phyloP scores from a whole-genome alignment of 139 green algal genomes.

The Picochlorum sp. region DNA sequence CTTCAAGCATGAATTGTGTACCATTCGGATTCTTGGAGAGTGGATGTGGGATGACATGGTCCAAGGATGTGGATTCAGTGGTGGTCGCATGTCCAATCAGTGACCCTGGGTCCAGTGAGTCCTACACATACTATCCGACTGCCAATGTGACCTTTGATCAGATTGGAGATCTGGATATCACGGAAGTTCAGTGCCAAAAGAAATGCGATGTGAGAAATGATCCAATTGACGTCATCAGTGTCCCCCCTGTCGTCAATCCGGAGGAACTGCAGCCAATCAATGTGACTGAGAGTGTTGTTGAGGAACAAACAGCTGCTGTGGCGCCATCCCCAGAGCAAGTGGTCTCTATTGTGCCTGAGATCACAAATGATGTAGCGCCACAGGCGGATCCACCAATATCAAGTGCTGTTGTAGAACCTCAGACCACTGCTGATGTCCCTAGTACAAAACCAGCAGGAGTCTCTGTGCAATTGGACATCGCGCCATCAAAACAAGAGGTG shows the following conservation, averaged over 20 bases:
- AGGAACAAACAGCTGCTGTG: background rate
- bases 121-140: background rate
- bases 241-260: background rate
- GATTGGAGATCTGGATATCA: background rate
- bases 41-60: conserved; percentile 6
- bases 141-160: background rate
- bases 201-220: background rate
- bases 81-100: background rate
- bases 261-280: background rate
- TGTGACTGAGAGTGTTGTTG: background rate
- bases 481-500: too few relatives aligned
- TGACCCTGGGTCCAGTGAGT: background rate
- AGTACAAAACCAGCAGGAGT: too few relatives aligned
- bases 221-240: background rate
- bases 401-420: too few relatives aligned
- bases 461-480: too few relatives aligned
- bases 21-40: background rate
- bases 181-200: background rate
- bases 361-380: too few relatives aligned
- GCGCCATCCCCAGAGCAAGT: too few relatives aligned
- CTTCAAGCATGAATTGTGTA: conserved; percentile 18
- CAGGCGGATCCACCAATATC: too few relatives aligned
- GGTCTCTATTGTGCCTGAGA: too few relatives aligned
- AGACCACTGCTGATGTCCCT: too few relatives aligned
- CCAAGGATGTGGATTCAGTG: background rate